phyloP scores from a whole-genome alignment of 2,329 filamentous ascomycete species.

The Rutstroemia sp. region DNA sequence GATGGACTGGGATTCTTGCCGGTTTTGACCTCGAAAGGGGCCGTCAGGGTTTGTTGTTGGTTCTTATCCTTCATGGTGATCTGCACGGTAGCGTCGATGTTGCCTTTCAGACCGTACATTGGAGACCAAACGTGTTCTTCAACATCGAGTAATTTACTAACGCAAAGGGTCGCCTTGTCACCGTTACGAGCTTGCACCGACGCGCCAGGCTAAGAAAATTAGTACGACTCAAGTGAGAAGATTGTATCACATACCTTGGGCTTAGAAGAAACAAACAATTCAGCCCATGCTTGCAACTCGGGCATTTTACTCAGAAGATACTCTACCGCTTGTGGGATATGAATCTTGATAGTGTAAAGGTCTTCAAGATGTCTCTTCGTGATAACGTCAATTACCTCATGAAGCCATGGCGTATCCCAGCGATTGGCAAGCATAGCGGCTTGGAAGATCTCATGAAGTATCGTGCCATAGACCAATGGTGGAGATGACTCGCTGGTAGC shows the following conservation, averaged over 20 bases:
- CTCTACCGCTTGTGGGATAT: slow-evolving; percentile 63
- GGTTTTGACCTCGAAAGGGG: slow-evolving; percentile 94
- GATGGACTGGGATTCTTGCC: slow-evolving; percentile 74
- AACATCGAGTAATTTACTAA: slow-evolving; percentile 90
- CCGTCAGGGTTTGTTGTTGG: slow-evolving; percentile 63
- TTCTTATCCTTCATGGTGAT: slow-evolving; percentile 68
- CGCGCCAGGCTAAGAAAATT: slow-evolving; percentile 49
- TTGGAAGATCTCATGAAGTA: slow-evolving; percentile 94
- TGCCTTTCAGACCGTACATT: slow-evolving; percentile 94
- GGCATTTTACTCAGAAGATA: slow-evolving; percentile 78
- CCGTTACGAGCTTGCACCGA: slow-evolving; percentile 73
- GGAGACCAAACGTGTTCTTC: slow-evolving; percentile 99
- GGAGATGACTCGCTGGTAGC: slow-evolving; percentile 73
- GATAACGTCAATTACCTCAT: slow-evolving; percentile 57
- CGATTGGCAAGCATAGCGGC: slow-evolving; percentile 75
- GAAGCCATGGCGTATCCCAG: slow-evolving; percentile 68
- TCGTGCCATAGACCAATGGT: slow-evolving; percentile 82
- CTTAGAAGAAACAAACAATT: slow-evolving; percentile 64
- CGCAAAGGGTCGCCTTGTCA: slow-evolving; percentile 69
- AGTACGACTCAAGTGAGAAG: neutral
- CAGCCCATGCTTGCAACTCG: slow-evolving; percentile 77
- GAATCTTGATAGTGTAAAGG: slow-evolving; percentile 78
- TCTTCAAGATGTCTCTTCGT: slow-evolving; percentile 79
- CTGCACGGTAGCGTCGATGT: slow-evolving; percentile 95
- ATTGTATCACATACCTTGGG: slow-evolving; percentile 49